Evolutionary conservation across 176 grass and related monocot genomes (phyloP).

Genomic region (Oryza australiensis): DNA sequence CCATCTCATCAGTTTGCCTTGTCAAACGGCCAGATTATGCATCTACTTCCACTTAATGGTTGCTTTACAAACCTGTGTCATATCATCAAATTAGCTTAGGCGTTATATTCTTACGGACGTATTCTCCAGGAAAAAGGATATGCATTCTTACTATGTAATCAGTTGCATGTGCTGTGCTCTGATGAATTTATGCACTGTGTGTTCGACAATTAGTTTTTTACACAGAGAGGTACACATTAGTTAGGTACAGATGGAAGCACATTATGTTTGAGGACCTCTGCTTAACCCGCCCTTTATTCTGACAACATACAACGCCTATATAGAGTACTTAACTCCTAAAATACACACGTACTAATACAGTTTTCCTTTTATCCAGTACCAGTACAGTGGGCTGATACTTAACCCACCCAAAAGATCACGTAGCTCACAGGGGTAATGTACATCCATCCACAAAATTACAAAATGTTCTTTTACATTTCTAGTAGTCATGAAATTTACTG

Average conservation of each 20-base stretch:
- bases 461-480: not conserved
- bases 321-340: too few species aligned
- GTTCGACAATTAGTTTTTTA: too few species aligned
- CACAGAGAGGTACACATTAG: not conserved
- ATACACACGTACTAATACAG: too few species aligned
- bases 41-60: not conserved
- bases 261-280: too few species aligned
- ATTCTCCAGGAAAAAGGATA: not conserved
- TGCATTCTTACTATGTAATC: not conserved
- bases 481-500: not conserved
- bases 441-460: not conserved
- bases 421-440: too few species aligned
- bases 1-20: not conserved
- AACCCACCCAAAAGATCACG: too few species aligned
- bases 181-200: too few species aligned
- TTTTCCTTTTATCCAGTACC: too few species aligned
- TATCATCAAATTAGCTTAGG: not conserved
- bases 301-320: not conserved
- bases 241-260: too few species aligned
- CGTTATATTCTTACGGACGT: not conserved
- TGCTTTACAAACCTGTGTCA: not conserved
- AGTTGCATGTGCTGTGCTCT: not conserved
- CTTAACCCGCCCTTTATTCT: too few species aligned
- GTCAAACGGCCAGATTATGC: not conserved
- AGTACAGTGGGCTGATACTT: not conserved